A percentile compares a stretch with the other conserved stretches of the same genome.
phyloP scores from a whole-genome alignment of 2,329 filamentous ascomycete genomes.

The Volutella citrinella region DNA sequence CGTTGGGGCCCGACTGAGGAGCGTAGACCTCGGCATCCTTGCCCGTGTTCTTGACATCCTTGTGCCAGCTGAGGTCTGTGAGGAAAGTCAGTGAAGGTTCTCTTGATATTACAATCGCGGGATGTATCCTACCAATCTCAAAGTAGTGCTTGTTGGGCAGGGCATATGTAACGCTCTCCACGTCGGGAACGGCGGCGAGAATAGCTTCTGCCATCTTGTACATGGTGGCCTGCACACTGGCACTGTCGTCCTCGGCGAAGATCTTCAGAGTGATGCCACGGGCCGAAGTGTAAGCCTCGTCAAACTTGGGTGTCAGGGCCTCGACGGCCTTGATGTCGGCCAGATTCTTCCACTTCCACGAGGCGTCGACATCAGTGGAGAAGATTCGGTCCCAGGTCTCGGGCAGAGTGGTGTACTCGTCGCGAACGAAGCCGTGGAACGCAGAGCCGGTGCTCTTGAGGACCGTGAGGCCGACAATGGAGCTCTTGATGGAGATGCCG shows the following conservation, averaged over 20 bases:
- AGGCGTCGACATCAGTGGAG: conserved; percentile 85
- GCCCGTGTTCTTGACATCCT: conserved; percentile 90
- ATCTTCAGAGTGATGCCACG: conserved; percentile 83
- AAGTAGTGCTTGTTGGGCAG: conserved; percentile 99
- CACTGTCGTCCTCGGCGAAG: conserved; percentile 86
- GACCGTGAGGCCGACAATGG: conserved; percentile 78
- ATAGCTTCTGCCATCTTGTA: conserved; percentile 97
- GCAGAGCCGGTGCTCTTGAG: conserved; percentile 96
- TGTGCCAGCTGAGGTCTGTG: conserved; percentile 92
- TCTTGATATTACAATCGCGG: too few species aligned
- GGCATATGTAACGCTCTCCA: conserved; percentile 73
- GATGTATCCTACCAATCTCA: conserved; percentile 78
- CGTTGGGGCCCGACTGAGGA: conserved; percentile 89
- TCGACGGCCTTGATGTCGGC: conserved; percentile 64
- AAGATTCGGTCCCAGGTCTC: conserved; percentile 96
- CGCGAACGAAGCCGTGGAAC: conserved; percentile 90
- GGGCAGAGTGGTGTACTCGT: conserved; percentile 86
- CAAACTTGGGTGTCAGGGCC: conserved; percentile 63
- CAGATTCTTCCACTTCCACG: conserved; percentile 82
- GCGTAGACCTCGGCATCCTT: conserved; percentile 94
- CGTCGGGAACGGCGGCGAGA: conserved; percentile 68
- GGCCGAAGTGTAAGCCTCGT: conserved; percentile 75
- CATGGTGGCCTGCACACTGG: conserved; percentile 96
- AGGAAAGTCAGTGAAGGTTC: conserved; percentile 20
- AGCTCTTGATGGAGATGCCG: conserved; percentile 73